A percentile compares a stretch with the other conserved stretches of the same genome.
These are phyloP conservation scores for Strobilomyces confusus DNA, from an alignment of 768 basidiomycete species.

Conservation along the genomic window DNA sequence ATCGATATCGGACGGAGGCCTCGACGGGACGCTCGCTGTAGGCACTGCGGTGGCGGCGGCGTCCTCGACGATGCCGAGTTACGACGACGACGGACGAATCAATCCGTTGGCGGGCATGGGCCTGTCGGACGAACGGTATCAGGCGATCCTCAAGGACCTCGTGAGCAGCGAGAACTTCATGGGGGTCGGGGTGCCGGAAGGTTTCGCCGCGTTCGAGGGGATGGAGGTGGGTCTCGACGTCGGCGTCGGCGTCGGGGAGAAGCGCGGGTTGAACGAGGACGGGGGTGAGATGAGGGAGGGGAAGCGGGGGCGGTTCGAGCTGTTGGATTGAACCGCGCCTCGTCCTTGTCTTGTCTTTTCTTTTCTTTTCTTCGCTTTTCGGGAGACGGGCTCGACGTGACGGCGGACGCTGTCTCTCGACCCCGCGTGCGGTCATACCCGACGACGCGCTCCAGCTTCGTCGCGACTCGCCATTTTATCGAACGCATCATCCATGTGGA, in stretches of 20 bases:
- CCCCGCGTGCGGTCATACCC: not conserved
- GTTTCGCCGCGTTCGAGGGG: slow-evolving; percentile 16
- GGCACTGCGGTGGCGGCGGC: slow-evolving; percentile 26
- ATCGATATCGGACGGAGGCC: slow-evolving; percentile 47
- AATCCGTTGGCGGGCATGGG: slow-evolving; percentile 89
- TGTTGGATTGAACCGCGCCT: slow-evolving; percentile 43
- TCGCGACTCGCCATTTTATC: not conserved
- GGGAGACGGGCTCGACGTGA: not conserved
- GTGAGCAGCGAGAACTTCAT: slow-evolving; percentile 60
- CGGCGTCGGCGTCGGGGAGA: slow-evolving; percentile 31
- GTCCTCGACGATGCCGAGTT: slow-evolving; percentile 29
- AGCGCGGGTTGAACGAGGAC: slow-evolving; percentile 36
- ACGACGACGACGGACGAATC: slow-evolving; percentile 48
- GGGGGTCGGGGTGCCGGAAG: slow-evolving; percentile 36
- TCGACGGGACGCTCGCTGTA: slow-evolving; percentile 53
- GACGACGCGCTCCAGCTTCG: not conserved
- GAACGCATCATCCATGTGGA: not conserved
- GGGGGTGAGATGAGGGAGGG: slow-evolving; percentile 39
- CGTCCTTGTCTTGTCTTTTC: not conserved
- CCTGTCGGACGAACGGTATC: slow-evolving; percentile 85
- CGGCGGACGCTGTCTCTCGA: not conserved
- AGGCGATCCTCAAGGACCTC: slow-evolving; percentile 68
- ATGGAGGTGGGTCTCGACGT: slow-evolving; percentile 13
- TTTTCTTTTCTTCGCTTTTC: not conserved
- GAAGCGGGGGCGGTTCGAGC: slow-evolving; percentile 60